Evolutionary conservation across 192 early-diverging fungal genomes (phyloP).

Genomic region (Coemansia umbellata): DNA sequence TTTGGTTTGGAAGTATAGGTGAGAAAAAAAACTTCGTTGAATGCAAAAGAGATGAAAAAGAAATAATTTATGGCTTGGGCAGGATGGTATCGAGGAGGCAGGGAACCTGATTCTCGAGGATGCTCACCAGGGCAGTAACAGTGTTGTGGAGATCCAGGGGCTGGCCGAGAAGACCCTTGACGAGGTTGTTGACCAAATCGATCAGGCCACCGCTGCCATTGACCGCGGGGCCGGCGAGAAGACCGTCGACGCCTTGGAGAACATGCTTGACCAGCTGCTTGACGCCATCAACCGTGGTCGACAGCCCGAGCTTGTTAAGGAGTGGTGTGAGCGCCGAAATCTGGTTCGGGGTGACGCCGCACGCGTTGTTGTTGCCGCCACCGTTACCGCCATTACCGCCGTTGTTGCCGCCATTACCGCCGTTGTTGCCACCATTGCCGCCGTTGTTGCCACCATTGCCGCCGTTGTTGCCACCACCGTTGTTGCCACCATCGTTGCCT

Average conservation of each 20-base stretch:
- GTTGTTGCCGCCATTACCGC: neutral
- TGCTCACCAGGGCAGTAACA: slow-evolving; percentile 27
- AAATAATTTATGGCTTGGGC: slow-evolving; percentile 31
- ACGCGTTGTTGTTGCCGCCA: slow-evolving; percentile 17
- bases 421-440: neutral
- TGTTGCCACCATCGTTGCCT: neutral
- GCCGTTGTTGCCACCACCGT: neutral
- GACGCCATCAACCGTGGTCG: slow-evolving; percentile 39
- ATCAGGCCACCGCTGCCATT: slow-evolving; percentile 30
- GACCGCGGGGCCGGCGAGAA: slow-evolving; percentile 30
- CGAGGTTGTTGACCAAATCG: slow-evolving; percentile 35
- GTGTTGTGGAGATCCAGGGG: slow-evolving; percentile 37
- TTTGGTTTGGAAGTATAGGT: no score
- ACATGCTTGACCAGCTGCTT: slow-evolving; percentile 46
- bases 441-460: neutral
- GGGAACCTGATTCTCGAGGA: slow-evolving; percentile 42
- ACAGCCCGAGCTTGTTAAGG: slow-evolving; percentile 42
- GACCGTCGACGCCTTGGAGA: slow-evolving; percentile 17
- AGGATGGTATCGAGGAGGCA: slow-evolving; percentile 41
- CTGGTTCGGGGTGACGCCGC: slow-evolving; percentile 34
- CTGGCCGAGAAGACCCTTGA: slow-evolving; percentile 32
- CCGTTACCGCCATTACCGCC: neutral
- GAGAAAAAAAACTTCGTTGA: no score
- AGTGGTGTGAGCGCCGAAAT: slow-evolving; percentile 46
- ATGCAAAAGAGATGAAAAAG: no score